Conservation (phyloP, 1,284 basidiomycete species). For the Leucoagaricus sp. region DNA sequence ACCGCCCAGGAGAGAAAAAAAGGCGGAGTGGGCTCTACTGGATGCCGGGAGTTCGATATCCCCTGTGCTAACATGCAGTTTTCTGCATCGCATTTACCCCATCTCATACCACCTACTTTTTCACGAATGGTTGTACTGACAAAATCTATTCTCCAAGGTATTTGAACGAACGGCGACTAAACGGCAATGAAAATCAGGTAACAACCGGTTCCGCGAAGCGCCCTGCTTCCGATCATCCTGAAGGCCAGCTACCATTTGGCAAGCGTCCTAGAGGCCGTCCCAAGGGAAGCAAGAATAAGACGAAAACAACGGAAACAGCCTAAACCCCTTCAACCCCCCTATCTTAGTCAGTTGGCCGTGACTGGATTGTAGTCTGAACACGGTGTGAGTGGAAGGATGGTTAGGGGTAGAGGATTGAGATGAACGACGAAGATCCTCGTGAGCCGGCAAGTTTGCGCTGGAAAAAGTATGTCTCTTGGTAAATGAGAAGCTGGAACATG, state of each 20-base stretch:
- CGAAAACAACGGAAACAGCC: slow-evolving; percentile 14
- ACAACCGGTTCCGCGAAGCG: slow-evolving; percentile 22
- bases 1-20: slow-evolving; percentile 4
- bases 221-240: slow-evolving; percentile 26
- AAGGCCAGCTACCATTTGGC: slow-evolving; percentile 19
- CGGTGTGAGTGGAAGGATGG: not conserved
- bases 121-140: not conserved
- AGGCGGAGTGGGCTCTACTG: not conserved
- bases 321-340: not conserved
- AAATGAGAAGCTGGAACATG: not conserved
- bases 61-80: not conserved
- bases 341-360: not conserved
- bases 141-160: slow-evolving; percentile 32
- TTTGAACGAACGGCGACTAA: slow-evolving; percentile 45
- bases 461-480: slow-evolving; percentile 3
- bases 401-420: not conserved
- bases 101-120: slow-evolving; percentile 1
- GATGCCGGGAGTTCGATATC: not conserved
- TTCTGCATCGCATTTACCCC: not conserved
- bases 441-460: not conserved
- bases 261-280: slow-evolving; percentile 54
- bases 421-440: not conserved
- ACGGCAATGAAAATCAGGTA: slow-evolving; percentile 30
- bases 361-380: not conserved
- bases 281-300: slow-evolving; percentile 46